These are phyloP conservation scores for Cercospora sp. DNA, from an alignment of 2,329 filamentous ascomycete genomes.

Conservation along the genomic window DNA sequence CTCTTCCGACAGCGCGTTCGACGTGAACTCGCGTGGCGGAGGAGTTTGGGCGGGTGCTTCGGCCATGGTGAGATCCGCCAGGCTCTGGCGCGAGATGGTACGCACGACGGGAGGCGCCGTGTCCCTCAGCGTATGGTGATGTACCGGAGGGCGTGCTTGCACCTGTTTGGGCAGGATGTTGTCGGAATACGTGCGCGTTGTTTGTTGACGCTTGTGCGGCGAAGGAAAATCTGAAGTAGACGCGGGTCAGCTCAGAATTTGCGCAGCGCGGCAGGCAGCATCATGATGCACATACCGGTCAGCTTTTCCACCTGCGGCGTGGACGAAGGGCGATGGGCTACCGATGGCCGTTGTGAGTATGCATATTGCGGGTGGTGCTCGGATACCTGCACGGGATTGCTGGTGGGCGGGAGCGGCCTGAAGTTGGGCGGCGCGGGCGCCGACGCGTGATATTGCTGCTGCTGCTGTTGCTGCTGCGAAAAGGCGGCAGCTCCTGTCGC, in stretches of 20 bases:
- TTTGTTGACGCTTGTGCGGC: constrained; percentile 50
- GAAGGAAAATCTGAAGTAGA: constrained; percentile 46
- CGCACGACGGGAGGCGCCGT: constrained; percentile 40
- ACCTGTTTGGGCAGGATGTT: constrained; percentile 33
- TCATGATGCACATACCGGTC: constrained; percentile 42
- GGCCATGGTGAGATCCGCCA: constrained; percentile 50
- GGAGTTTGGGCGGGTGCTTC: constrained; percentile 48
- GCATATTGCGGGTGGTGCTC: constrained; percentile 17
- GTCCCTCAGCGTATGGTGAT: constrained; percentile 19
- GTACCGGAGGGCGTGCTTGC: constrained; percentile 36
- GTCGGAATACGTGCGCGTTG: constrained; percentile 40
- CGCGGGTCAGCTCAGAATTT: constrained; percentile 22
- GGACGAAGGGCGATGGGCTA: constrained; percentile 44
- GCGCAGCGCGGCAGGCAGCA: neutral
- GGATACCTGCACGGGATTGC: constrained; percentile 24
- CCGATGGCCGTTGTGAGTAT: constrained; percentile 27
- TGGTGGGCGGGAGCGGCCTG: constrained; percentile 31
- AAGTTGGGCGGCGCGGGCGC: constrained; percentile 26
- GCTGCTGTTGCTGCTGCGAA: constrained; percentile 12
- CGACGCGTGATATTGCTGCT: constrained; percentile 17
- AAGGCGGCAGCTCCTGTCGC: constrained; percentile 16
- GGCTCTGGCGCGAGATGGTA: constrained; percentile 46
- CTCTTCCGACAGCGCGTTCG: constrained; percentile 45
- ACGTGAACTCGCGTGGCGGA: constrained; percentile 46
- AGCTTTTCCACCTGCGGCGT: constrained; percentile 52